Conservation (phyloP, 2,329 filamentous ascomycete genomes). For the Colletotrichum zoysiae region DNA sequence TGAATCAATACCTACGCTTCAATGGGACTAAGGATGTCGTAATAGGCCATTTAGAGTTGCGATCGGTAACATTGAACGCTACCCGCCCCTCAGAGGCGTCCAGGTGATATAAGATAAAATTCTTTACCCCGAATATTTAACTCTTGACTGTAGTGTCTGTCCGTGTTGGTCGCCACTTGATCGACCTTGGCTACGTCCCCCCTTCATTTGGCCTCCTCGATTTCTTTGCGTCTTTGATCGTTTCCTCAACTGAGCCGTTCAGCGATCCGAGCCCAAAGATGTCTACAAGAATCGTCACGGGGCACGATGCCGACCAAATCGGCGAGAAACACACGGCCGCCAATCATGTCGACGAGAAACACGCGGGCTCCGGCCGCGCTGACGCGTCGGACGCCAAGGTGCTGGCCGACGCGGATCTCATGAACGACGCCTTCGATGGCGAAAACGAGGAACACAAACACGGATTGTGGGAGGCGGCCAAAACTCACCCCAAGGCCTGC, state of each 20-base stretch:
- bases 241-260: background rate
- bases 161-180: background rate
- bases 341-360: background rate
- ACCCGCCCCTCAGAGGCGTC: background rate
- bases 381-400: slow-evolving; percentile 51
- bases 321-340: too few relatives aligned
- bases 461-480: slow-evolving; percentile 54
- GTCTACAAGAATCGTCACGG: slow-evolving; percentile 36
- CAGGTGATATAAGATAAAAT: background rate
- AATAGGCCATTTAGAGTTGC: background rate
- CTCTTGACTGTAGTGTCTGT: background rate
- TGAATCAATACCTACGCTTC: too few relatives aligned
- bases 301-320: slow-evolving; percentile 8
- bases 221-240: slow-evolving; percentile 1
- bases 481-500: slow-evolving; percentile 58
- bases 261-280: slow-evolving; percentile 21
- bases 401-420: slow-evolving; percentile 52
- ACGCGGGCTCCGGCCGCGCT: too few relatives aligned
- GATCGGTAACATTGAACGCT: background rate
- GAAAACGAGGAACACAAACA: slow-evolving; percentile 59
- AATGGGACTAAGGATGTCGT: too few relatives aligned
- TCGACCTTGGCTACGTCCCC: background rate
- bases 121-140: background rate
- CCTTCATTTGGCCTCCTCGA: background rate
- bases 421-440: slow-evolving; percentile 56